These are phyloP conservation scores for Huiozyma sinensis DNA, from an alignment of 805 yeast species.

Conservation along the genomic window DNA sequence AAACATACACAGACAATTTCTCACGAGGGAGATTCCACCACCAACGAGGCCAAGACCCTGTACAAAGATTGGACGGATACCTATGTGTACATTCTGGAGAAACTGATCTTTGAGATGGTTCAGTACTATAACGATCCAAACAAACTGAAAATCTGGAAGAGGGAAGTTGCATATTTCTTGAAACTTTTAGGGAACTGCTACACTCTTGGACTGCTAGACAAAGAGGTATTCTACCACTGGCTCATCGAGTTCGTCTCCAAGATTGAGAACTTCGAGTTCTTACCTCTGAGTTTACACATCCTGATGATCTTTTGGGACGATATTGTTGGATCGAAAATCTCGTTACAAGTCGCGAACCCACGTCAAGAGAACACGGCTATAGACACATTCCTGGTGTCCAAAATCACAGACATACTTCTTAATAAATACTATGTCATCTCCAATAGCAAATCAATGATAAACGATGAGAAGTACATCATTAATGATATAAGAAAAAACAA, in stretches of 20 bases:
- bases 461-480: conserved; percentile 29
- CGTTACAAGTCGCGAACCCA: conserved; percentile 12
- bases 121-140: conserved; percentile 20
- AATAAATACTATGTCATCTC: conserved; percentile 34
- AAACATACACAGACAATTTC: conserved; percentile 5
- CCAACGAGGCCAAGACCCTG: conserved; percentile 33
- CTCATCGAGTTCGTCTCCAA: conserved; percentile 41
- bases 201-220: conserved; percentile 57
- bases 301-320: conserved; percentile 65
- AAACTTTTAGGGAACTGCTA: conserved; percentile 55
- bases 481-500: conserved; percentile 29
- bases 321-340: conserved; percentile 29
- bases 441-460: conserved; percentile 25
- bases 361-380: background rate
- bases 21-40: conserved; percentile 2
- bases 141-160: conserved; percentile 31
- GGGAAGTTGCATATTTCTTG: conserved; percentile 47
- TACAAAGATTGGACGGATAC: conserved; percentile 86
- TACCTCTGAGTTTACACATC: conserved; percentile 42
- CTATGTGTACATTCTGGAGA: conserved; percentile 42
- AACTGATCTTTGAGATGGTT: conserved; percentile 25
- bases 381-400: conserved; percentile 41
- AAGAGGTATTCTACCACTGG: conserved; percentile 51
- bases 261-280: conserved; percentile 29
- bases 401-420: conserved; percentile 50